Evolutionary conservation across 768 basidiomycete genomes (phyloP).

Genomic region (Boletus rufocinnamomeus): DNA sequence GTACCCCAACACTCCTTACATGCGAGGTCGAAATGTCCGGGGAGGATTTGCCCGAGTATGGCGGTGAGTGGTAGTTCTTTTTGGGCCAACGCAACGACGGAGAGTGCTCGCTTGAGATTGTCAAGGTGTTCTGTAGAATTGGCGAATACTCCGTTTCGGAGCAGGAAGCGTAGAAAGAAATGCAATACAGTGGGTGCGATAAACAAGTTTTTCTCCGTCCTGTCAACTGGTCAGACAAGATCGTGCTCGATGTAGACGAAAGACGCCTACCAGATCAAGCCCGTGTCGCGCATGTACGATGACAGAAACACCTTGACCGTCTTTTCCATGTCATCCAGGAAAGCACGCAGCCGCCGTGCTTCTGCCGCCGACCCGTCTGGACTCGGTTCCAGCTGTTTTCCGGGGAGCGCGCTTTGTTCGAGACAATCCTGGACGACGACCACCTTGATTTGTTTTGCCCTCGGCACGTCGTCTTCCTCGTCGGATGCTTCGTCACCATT

Average conservation of each 20-base stretch:
- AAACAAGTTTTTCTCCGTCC: slow-evolving; percentile 44
- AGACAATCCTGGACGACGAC: slow-evolving; percentile 32
- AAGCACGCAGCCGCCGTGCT: slow-evolving; percentile 41
- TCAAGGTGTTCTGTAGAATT: slow-evolving; percentile 25
- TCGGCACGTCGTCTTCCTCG: slow-evolving; percentile 29
- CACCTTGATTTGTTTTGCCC: slow-evolving; percentile 20
- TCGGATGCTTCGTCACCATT: slow-evolving; percentile 36
- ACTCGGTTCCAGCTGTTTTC: slow-evolving; percentile 31
- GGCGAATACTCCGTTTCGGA: slow-evolving; percentile 44
- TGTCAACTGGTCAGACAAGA: slow-evolving; percentile 25
- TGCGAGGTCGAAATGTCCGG: slow-evolving; percentile 48
- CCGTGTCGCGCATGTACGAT: slow-evolving; percentile 63
- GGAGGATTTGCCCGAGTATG: slow-evolving; percentile 39
- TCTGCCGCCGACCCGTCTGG: slow-evolving; percentile 15
- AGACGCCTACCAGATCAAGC: slow-evolving; percentile 58
- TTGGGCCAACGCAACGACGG: slow-evolving; percentile 40
- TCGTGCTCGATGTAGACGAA: background rate
- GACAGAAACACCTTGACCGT: slow-evolving; percentile 67
- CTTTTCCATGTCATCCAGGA: slow-evolving; percentile 63
- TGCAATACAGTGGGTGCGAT: slow-evolving; percentile 44
- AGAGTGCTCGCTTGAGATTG: slow-evolving; percentile 47
- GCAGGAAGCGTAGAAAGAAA: slow-evolving; percentile 49
- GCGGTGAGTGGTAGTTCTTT: slow-evolving; percentile 46
- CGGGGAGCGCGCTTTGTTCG: slow-evolving; percentile 31
- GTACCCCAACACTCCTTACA: slow-evolving; percentile 53